Base-by-base conservation (phyloP, 208 protist genomes). In the Crithidia sp. region DNA sequence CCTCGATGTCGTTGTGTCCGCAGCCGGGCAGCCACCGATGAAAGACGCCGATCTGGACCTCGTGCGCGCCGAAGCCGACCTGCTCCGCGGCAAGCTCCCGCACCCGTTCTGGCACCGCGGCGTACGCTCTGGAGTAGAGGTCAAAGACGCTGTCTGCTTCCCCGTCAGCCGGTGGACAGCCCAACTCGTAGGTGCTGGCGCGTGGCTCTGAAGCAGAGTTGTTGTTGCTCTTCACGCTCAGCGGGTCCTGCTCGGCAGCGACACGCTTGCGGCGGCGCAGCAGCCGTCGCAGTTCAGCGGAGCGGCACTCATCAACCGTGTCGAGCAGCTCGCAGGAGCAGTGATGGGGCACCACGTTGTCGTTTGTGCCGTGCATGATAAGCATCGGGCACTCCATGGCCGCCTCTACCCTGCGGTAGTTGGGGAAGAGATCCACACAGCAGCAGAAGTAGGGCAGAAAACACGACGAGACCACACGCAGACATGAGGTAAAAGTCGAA, bases 1-100 rank as follows among this genome's bases (percentile, higher is more conserved):
- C 57, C 53, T 89, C 82, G 17, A 94, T 86, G 77, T 94, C 68
- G 78, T 94, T 94, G 77, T 94, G 89, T 28, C 76, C 76, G 61
- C 87, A 88, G 2, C 76, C 77, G 9, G 75, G 41, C 17, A 93
- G 79, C 82, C 85, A 93, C 53, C 77, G 44, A 45, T 81, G 61
- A 57, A 84, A 89, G 19, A 68, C 57, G 12, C 81, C 81, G 19
- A 86, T 58, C 14, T 62, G 16, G 14, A 68, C 56, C 47, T 77
- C 70, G 13, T 40, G 56, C n/a, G 16, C 47, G 13, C 41, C 50
- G 6, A 70, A 57, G 10, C 37, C 59, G n/a, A 78, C 56, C 3
- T 39, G 39, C 16, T 17, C 45, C 36, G 65, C 37, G 2, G 61
- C 74, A 8, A n/a, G 13, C 43, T 0, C 36, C 40, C 55, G 59